phyloP scores from a whole-genome alignment of 148 eudicot species.

The Dysphania ambrosioides region DNA sequence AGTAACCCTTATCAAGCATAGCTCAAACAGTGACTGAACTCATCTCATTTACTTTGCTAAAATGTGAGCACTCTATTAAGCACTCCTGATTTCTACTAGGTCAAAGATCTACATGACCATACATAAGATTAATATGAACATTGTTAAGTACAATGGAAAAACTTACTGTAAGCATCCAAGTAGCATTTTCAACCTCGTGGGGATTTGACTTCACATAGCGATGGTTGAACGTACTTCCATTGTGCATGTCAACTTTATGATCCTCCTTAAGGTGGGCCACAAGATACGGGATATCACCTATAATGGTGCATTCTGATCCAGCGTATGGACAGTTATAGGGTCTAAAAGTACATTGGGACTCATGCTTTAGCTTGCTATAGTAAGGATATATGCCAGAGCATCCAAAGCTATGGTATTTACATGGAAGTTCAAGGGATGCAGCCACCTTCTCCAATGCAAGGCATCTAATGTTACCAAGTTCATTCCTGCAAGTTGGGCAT shows the following conservation, averaged over 20 bases:
- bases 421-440: constrained; percentile 87
- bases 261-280: constrained; percentile 83
- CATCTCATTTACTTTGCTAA: too few relatives aligned
- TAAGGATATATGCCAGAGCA: constrained; percentile 79
- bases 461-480: constrained; percentile 90
- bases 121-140: too few relatives aligned
- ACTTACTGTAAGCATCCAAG: constrained; percentile 97
- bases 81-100: too few relatives aligned
- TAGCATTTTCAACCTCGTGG: constrained; percentile 82
- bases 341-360: constrained; percentile 66
- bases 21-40: too few relatives aligned
- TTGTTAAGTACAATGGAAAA: neutral
- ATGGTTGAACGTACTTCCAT: constrained; percentile 85
- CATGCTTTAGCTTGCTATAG: constrained; percentile 87
- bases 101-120: too few relatives aligned
- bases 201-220: constrained; percentile 93
- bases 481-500: constrained; percentile 97
- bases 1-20: too few relatives aligned
- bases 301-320: constrained; percentile 79
- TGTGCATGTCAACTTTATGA: constrained; percentile 94
- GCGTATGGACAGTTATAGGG: constrained; percentile 94
- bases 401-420: constrained; percentile 72
- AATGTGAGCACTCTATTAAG: too few relatives aligned
- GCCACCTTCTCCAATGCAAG: constrained; percentile 93
- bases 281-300: constrained; percentile 68